A percentile compares a stretch with the other conserved stretches of the same genome.
Evolutionary conservation across 768 basidiomycete genomes (phyloP).

Genomic region (Wakefieldia striispora): DNA sequence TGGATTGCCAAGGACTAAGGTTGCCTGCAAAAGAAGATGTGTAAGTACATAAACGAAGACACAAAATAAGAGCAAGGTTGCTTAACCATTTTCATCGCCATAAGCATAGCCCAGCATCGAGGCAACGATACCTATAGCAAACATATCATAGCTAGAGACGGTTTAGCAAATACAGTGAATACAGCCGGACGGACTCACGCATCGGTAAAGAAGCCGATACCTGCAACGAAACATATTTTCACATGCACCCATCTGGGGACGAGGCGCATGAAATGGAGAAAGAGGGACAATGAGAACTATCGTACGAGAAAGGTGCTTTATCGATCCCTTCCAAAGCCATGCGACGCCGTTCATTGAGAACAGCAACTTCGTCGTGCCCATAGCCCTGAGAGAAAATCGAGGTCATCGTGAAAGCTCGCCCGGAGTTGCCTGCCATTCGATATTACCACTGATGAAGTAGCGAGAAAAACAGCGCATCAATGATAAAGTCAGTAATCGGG

Average conservation of each 20-base stretch:
- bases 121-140: slow-evolving; percentile 83
- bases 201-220: slow-evolving; percentile 89
- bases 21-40: slow-evolving; percentile 15
- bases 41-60: background rate
- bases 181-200: slow-evolving; percentile 42
- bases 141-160: slow-evolving; percentile 62
- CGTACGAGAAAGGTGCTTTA: slow-evolving; percentile 79
- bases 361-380: slow-evolving; percentile 6
- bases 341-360: slow-evolving; percentile 67
- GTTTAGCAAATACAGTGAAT: background rate
- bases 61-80: background rate
- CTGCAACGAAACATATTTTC: slow-evolving; percentile 65
- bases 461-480: background rate
- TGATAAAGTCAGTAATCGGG: background rate
- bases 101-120: slow-evolving; percentile 87
- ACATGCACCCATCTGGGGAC: slow-evolving; percentile 72
- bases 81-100: slow-evolving; percentile 31
- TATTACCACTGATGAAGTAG: slow-evolving; percentile 1
- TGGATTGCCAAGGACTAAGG: slow-evolving; percentile 58
- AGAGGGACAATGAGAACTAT: slow-evolving; percentile 5
- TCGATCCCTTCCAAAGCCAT: slow-evolving; percentile 82
- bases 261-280: background rate
- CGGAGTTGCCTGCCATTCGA: slow-evolving; percentile 12
- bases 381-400: background rate
- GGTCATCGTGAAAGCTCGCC: background rate